These are phyloP conservation scores for Tuber brumale DNA, from an alignment of 495 filamentous ascomycete species.

Conservation along the genomic window DNA sequence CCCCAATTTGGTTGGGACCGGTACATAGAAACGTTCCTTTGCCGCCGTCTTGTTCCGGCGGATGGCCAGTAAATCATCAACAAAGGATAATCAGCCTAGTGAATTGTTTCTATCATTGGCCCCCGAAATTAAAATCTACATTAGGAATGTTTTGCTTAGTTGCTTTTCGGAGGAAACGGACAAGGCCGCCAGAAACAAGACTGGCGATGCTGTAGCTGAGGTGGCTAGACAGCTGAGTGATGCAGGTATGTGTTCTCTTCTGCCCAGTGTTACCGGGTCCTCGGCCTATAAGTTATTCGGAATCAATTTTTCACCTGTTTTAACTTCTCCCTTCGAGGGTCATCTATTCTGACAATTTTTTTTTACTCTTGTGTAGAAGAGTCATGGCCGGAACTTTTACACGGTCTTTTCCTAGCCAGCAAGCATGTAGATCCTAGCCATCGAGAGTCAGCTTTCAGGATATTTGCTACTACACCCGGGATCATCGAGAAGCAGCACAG, in stretches of 20 bases:
- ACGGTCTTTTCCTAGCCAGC: conserved; percentile 77
- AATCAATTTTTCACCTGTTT: conserved; percentile 25
- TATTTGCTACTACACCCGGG: conserved; percentile 89
- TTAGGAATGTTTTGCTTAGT: conserved; percentile 72
- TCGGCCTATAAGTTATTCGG: not conserved
- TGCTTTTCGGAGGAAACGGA: conserved; percentile 64
- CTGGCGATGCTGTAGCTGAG: conserved; percentile 93
- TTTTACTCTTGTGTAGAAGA: conserved; percentile 52
- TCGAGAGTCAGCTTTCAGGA: conserved; percentile 83
- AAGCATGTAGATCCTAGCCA: conserved; percentile 71
- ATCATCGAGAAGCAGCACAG: conserved; percentile 96
- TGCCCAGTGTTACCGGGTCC: not conserved
- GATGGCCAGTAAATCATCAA: conserved; percentile 82
- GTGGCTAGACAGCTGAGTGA: conserved; percentile 91
- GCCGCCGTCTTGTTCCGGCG: conserved; percentile 90
- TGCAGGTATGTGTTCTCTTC: conserved; percentile 57
- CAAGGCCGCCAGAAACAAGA: conserved; percentile 76
- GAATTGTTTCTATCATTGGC: conserved; percentile 77
- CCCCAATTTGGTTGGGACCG: conserved; percentile 21
- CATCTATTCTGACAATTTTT: conserved; percentile 3
- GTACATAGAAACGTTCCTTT: conserved; percentile 71
- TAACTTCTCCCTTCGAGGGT: not conserved
- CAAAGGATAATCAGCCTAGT: conserved; percentile 59
- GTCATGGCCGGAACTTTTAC: conserved; percentile 84
- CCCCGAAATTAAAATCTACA: conserved; percentile 63